These are phyloP conservation scores for Delonix regia DNA, from an alignment of 306 rosid species.

Conservation along the genomic window DNA sequence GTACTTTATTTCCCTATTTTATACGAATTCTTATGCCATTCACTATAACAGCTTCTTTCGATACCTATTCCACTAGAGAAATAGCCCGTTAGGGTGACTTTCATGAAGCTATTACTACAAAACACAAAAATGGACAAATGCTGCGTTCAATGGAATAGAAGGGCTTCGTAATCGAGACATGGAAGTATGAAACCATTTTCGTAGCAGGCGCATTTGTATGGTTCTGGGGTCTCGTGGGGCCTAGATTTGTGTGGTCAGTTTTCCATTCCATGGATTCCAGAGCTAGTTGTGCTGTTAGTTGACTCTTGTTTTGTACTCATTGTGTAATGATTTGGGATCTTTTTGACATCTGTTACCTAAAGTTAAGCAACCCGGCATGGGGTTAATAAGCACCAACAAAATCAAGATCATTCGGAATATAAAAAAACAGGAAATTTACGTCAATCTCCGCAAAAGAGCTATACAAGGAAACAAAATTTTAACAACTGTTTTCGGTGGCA, in stretches of 20 bases:
- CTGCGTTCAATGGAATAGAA: not conserved
- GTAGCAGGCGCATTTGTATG: not conserved
- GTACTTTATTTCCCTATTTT: too few relatives aligned
- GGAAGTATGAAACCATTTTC: not conserved
- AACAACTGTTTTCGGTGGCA: not conserved
- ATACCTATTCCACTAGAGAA: not conserved
- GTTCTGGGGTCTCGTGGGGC: slow-evolving; percentile 16
- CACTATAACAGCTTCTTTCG: not conserved
- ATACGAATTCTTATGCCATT: not conserved
- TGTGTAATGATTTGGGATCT: slow-evolving; percentile 36
- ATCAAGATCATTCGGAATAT: not conserved
- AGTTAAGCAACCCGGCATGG: slow-evolving; percentile 14
- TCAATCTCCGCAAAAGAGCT: not conserved
- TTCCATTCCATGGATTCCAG: not conserved
- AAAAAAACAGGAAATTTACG: not conserved
- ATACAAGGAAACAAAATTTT: not conserved
- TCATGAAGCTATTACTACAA: not conserved
- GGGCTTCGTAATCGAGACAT: slow-evolving; percentile 3
- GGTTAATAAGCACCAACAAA: slow-evolving; percentile 10
- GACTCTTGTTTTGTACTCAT: slow-evolving; percentile 46
- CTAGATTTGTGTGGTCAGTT: slow-evolving; percentile 2
- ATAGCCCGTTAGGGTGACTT: not conserved
- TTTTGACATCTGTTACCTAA: slow-evolving; percentile 24
- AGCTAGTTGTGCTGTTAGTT: slow-evolving; percentile 12
- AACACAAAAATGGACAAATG: not conserved